Percentiles rank a stretch among this genome's conserved stretches.
Evolutionary conservation across 176 grass and related monocot species (phyloP).

Genomic region (Carex kokanica): DNA sequence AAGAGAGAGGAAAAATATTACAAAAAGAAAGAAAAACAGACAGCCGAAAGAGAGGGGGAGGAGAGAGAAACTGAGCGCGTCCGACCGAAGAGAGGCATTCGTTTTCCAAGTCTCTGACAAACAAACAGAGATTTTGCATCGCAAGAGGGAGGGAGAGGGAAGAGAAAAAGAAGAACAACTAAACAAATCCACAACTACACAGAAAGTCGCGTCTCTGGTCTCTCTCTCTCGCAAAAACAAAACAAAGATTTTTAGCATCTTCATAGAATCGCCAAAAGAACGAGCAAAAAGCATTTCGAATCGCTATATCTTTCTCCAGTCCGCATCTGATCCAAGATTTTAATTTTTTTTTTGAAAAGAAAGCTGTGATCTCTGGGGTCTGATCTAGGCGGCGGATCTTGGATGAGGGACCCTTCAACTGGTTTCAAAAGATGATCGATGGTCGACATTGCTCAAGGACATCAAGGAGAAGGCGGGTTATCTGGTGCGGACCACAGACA

Average conservation of each 20-base stretch:
- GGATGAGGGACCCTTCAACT: constrained; percentile 74
- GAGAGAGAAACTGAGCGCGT: constrained; percentile 13
- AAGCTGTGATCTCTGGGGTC: constrained; percentile 45
- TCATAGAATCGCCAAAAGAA: background rate
- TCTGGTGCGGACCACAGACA: constrained; percentile 40
- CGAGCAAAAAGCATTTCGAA: background rate
- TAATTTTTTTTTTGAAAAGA: background rate
- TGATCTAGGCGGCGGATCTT: constrained; percentile 83
- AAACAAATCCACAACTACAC: constrained; percentile 13
- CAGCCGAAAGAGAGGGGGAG: constrained; percentile 7
- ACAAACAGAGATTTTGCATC: constrained; percentile 14
- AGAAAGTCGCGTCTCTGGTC: constrained; percentile 32
- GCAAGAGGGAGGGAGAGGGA: background rate
- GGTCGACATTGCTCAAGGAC: constrained; percentile 98
- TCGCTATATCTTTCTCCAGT: background rate
- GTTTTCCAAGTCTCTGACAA: constrained; percentile 17
- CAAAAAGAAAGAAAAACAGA: constrained; percentile 22
- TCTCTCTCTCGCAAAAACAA: background rate
- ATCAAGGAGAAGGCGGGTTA: constrained; percentile 76
- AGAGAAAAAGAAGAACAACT: constrained; percentile 1
- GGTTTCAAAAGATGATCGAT: constrained; percentile 63
- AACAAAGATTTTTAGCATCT: background rate
- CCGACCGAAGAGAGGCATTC: constrained; percentile 15
- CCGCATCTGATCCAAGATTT: background rate
- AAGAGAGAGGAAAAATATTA: constrained; percentile 10